Conservation (phyloP, 768 basidiomycete genomes). For the Calocybe cyanea region DNA sequence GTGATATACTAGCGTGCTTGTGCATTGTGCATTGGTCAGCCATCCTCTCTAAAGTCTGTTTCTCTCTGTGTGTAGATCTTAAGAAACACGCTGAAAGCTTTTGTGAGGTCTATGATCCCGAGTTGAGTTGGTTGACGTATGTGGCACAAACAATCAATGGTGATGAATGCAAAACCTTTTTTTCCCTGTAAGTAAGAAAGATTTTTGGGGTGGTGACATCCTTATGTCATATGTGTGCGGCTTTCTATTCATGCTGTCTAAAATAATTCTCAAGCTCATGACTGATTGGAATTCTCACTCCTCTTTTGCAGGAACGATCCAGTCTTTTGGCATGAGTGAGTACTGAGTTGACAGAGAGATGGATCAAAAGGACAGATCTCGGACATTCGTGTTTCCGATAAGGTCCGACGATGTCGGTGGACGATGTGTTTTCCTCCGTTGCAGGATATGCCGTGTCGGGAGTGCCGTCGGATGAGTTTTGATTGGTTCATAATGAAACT, state of each 20-base stretch:
- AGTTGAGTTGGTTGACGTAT: constrained; percentile 4
- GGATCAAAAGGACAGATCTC: constrained; percentile 1
- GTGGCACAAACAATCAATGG: not conserved
- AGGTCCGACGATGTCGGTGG: not conserved
- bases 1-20: constrained; percentile 23
- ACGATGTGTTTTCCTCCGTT: not conserved
- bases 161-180: constrained; percentile 1
- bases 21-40: too few relatives aligned
- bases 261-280: not conserved
- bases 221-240: constrained; percentile 1
- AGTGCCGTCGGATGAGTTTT: too few relatives aligned
- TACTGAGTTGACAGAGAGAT: not conserved
- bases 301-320: not conserved
- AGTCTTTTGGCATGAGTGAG: constrained; percentile 4
- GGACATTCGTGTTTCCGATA: constrained; percentile 1
- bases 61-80: too few relatives aligned
- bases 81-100: too few relatives aligned
- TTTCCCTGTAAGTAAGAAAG: not conserved
- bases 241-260: constrained; percentile 5
- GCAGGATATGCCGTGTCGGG: not conserved
- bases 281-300: not conserved
- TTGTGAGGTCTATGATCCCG: constrained; percentile 3
- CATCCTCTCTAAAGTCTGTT: too few relatives aligned
- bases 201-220: constrained; percentile 2
- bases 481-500: too few relatives aligned